phyloP scores from a whole-genome alignment of 208 protist species.

The Leishmania tropica region DNA sequence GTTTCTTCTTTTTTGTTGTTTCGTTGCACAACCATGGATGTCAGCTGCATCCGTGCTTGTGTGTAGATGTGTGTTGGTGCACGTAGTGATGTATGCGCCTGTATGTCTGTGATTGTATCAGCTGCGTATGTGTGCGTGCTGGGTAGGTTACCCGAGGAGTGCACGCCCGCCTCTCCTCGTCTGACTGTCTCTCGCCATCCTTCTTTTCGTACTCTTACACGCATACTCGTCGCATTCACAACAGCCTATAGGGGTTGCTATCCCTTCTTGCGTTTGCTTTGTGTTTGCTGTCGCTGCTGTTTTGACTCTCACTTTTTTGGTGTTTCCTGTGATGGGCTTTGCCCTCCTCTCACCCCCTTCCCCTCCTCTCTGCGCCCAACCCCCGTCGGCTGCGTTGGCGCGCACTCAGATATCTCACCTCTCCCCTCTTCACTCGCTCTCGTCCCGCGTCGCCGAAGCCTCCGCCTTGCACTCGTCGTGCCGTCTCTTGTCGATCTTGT shows the following conservation, averaged over 20 bases:
- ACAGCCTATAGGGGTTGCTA: background rate
- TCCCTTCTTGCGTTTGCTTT: background rate
- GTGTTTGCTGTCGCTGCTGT: background rate
- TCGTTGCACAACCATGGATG: background rate
- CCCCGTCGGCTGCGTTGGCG: too few species aligned
- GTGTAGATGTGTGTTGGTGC: background rate
- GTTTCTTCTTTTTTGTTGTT: background rate
- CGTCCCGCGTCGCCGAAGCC: too few species aligned
- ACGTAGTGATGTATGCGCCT: background rate
- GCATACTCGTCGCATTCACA: background rate
- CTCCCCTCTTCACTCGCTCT: too few species aligned
- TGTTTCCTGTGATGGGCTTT: background rate
- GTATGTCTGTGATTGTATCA: background rate
- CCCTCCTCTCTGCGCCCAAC: background rate
- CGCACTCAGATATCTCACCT: too few species aligned
- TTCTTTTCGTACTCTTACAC: background rate
- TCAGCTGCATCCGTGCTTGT: background rate
- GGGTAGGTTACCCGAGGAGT: background rate
- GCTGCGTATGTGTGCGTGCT: background rate
- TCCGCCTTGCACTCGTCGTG: background rate
- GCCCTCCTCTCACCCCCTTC: too few species aligned
- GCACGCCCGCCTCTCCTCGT: background rate
- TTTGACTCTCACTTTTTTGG: background rate
- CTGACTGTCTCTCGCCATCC: background rate
- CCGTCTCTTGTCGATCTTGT: background rate